phyloP scores from a whole-genome alignment of 164 flowering plant species.

The Tinospora cordifolia region DNA sequence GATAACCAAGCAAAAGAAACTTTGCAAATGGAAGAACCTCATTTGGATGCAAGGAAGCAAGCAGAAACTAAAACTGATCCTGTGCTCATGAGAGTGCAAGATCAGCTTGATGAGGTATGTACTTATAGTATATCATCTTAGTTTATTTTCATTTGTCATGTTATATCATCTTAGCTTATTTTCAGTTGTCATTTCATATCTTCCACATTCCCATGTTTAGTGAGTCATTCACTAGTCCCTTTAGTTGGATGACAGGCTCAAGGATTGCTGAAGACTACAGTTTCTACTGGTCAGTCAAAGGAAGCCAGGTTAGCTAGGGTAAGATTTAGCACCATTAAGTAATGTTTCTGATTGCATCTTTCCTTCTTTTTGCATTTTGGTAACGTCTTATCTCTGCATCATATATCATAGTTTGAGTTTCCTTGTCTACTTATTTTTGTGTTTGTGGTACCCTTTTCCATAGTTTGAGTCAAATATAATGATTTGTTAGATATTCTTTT shows the following conservation, averaged over 20 bases:
- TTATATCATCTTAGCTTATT: background rate
- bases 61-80: constrained; percentile 29
- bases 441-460: background rate
- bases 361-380: background rate
- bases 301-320: constrained; percentile 98
- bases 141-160: background rate
- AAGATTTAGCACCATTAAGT: constrained; percentile 22
- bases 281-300: constrained; percentile 84
- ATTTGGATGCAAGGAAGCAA: constrained; percentile 25
- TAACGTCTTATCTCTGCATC: background rate
- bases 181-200: background rate
- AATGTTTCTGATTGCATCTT: background rate
- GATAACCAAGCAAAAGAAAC: constrained; percentile 29
- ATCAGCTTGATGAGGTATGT: constrained; percentile 90
- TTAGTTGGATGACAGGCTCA: constrained; percentile 73
- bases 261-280: constrained; percentile 76
- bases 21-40: constrained; percentile 34
- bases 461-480: background rate
- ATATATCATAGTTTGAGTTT: background rate
- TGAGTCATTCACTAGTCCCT: constrained; percentile 24
- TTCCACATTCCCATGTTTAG: background rate
- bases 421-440: background rate
- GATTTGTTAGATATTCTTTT: background rate
- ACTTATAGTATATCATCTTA: background rate
- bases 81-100: constrained; percentile 52